These are phyloP conservation scores for Candida wancherniae DNA, from an alignment of 805 yeast genomes.

Conservation along the genomic window DNA sequence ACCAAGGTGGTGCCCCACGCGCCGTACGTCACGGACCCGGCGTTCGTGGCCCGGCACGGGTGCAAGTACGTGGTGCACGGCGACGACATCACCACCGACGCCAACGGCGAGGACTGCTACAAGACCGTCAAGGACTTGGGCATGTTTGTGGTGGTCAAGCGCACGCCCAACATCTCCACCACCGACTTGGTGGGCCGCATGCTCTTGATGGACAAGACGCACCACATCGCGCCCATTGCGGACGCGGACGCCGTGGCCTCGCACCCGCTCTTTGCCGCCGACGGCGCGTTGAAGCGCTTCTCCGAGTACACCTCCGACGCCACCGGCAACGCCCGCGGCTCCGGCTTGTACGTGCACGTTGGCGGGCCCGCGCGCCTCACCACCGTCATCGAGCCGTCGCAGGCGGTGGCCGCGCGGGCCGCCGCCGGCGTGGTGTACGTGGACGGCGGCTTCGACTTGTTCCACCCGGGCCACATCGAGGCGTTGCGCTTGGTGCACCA, in stretches of 20 bases:
- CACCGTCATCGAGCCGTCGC: constrained; percentile 32
- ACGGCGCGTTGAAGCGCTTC: constrained; percentile 37
- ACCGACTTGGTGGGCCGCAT: constrained; percentile 92
- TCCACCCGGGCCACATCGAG: constrained; percentile 89
- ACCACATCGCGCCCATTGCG: constrained; percentile 44
- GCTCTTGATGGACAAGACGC: constrained; percentile 56
- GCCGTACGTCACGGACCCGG: constrained; percentile 90
- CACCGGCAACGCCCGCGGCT: constrained; percentile 56
- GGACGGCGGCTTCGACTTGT: constrained; percentile 86
- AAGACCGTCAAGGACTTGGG: constrained; percentile 77
- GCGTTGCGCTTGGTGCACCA: constrained; percentile 50
- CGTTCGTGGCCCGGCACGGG: constrained; percentile 63
- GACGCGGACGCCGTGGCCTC: constrained; percentile 15
- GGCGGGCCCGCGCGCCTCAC: constrained; percentile 23
- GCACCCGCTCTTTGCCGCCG: constrained; percentile 29
- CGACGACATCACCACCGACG: constrained; percentile 96
- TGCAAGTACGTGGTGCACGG: constrained; percentile 97
- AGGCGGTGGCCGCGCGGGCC: constrained; percentile 14
- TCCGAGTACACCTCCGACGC: constrained; percentile 55
- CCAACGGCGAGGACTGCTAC: constrained; percentile 92
- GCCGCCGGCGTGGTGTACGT: constrained; percentile 44
- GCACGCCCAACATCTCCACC: constrained; percentile 92
- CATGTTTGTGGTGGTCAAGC: constrained; percentile 82
- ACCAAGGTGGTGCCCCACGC: constrained; percentile 67
- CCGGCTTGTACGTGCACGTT: constrained; percentile 49